phyloP scores from a whole-genome alignment of 129 eudicot genomes.

The Flaveria brownii region DNA sequence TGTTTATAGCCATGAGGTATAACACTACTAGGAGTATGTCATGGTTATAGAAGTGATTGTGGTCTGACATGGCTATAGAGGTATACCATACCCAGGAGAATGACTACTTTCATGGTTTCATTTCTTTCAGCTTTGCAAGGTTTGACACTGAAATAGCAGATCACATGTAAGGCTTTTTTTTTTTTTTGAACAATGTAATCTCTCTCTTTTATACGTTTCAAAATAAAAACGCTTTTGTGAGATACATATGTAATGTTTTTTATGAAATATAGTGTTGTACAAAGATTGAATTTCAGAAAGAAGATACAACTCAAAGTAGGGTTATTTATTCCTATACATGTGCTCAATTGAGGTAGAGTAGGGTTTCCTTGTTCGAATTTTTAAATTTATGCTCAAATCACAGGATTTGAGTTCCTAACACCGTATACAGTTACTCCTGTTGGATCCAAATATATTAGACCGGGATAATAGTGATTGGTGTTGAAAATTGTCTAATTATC shows the following conservation, averaged over 20 bases:
- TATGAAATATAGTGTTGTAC: not conserved
- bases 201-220: not conserved
- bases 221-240: not conserved
- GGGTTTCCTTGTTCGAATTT: not conserved
- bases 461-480: not conserved
- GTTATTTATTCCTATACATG: not conserved
- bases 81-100: not conserved
- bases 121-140: not conserved
- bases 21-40: not conserved
- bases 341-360: not conserved
- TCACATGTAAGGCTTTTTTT: not conserved
- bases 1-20: not conserved
- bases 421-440: not conserved
- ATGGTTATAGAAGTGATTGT: not conserved
- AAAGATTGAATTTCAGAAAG: constrained; percentile 4
- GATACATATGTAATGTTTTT: not conserved
- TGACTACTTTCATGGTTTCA: not conserved
- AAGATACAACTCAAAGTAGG: not conserved
- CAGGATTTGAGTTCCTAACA: not conserved
- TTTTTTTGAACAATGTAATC: not conserved
- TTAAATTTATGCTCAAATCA: not conserved
- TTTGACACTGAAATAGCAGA: not conserved
- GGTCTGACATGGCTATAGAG: not conserved
- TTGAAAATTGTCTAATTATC: not conserved
- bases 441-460: not conserved